Evolutionary conservation across 441 rosid species (phyloP), one percentile per base, ranked within the genome.

Genomic region (Croton setiger): DNA sequence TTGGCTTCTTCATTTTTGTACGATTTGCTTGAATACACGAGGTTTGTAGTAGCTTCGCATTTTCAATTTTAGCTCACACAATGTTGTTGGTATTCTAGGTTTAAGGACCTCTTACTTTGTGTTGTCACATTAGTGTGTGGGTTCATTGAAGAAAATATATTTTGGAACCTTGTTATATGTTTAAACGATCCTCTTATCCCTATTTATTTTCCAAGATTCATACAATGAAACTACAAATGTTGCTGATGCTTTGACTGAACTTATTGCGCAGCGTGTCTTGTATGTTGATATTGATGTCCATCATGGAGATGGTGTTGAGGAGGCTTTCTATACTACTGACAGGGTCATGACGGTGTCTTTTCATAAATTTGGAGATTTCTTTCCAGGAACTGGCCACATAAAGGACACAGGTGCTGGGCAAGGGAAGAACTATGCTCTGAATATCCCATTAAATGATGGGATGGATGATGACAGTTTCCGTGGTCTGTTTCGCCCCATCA

Each of bases 251-350:
- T 59, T 69, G 11, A 48, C 59, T 61, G 35, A 63, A 41, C 81
- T 65, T 74, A 55, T 36, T 76, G 73, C 48, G 81, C 91, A 94
- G 98, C 89, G 99, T 64, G 99, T 94, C 51, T 79, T 94, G 20
- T 92, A 94, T 71, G 87, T 94, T 27, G 99, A 94, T 74, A 92
- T 94, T 44, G 99, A 94, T 85, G 97, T 94, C 4, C 99, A 94
- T 75, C 99, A 94, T 56, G 99, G 99, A 49, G 99, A 94, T 68
- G 99, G 99, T 43, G 99, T 94, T n/a, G 99, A 94, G 71, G 99
- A 94, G 76, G 99, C 99, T 49, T 94, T 94, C 80, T 94, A 88
- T 69, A 87, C 96, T 14, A 92, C 97, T 7, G 98, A 94, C 76
- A 89, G 99, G 81, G 98, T 92, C 35, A 92, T 94, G 98, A 94